These are phyloP conservation scores for Geotrichum siamense DNA, from an alignment of 1,139 yeast species.

Conservation along the genomic window DNA sequence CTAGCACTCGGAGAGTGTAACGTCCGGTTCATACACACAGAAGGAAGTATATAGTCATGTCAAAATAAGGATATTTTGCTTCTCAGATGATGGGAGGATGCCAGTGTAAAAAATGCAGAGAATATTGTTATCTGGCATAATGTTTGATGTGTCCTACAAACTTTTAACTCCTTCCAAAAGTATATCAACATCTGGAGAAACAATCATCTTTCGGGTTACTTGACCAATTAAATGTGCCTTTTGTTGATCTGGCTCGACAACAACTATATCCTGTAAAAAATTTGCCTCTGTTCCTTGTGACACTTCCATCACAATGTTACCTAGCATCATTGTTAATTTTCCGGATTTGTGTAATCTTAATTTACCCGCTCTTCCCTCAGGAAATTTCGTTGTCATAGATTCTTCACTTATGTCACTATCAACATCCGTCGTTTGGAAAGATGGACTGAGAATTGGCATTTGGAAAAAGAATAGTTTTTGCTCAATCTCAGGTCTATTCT, in stretches of 20 bases:
- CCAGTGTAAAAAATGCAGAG: no score
- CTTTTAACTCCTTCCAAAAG: not conserved
- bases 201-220: slow-evolving; percentile 50
- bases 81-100: no score
- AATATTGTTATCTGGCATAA: no score
- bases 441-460: slow-evolving; percentile 62
- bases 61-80: no score
- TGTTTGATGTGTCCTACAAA: no score
- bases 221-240: slow-evolving; percentile 55
- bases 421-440: slow-evolving; percentile 31
- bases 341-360: slow-evolving; percentile 78
- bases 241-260: slow-evolving; percentile 44
- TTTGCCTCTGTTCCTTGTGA: slow-evolving; percentile 64
- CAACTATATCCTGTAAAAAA: slow-evolving; percentile 69
- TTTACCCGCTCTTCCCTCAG: slow-evolving; percentile 59
- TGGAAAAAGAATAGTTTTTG: slow-evolving; percentile 54
- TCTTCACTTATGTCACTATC: slow-evolving; percentile 22
- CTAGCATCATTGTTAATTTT: slow-evolving; percentile 63
- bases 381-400: slow-evolving; percentile 16
- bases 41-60: no score
- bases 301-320: slow-evolving; percentile 61
- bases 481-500: slow-evolving; percentile 27
- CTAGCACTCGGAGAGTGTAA: no score
- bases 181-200: slow-evolving; percentile 39
- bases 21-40: no score